Base-by-base conservation (phyloP, 805 yeast genomes). In the Ogataea nakhonphanomensis region DNA sequence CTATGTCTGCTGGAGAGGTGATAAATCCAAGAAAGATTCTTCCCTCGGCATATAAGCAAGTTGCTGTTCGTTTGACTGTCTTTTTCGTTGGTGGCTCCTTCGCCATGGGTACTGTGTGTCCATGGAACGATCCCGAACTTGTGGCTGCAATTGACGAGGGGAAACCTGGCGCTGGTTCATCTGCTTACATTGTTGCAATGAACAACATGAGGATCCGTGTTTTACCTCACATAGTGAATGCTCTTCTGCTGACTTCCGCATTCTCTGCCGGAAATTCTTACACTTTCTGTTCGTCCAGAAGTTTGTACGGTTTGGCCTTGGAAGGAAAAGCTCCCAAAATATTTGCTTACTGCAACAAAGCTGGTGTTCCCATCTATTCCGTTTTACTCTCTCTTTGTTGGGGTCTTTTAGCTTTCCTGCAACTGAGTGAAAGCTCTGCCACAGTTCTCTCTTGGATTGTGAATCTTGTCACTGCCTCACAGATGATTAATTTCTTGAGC, bases 391-490 rank as follows among this genome's bases (percentile, higher is more conserved):
- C 73, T 1, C 53, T 70, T 27, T 47, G 58, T 26, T 70, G 75
- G 69, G 69, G 75, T 2, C 60, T 69, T 26, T 50, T 73, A 5
- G 67, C 75, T 3, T 72, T 70, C 45, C 57, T 73, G 48, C 73
- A 83, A 55, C 59, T 81, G 42, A 71, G 79, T 20, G 67, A 71
- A 32, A 66, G 73, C 23, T 73, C 90, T 20, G 75, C 78, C 11
- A 71, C 72, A 2, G 93, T 84, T 3, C 69, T 85, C 46, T 71
- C 70, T 53, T 85, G 91, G 90, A 67, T 85, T 36, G 75, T 83
- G 43, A 81, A 82, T 51, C 63, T 85, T 43, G 81, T 81, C 37
- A 82, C 93, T 3, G 78, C 79, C 26, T 81, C 84, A 24, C 87
- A 81, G 56, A 69, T 80, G 57, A 73, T 73, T 53, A 81, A 78